Conservation (phyloP, 2,329 filamentous ascomycete species). For the Cytospora piceicola region DNA sequence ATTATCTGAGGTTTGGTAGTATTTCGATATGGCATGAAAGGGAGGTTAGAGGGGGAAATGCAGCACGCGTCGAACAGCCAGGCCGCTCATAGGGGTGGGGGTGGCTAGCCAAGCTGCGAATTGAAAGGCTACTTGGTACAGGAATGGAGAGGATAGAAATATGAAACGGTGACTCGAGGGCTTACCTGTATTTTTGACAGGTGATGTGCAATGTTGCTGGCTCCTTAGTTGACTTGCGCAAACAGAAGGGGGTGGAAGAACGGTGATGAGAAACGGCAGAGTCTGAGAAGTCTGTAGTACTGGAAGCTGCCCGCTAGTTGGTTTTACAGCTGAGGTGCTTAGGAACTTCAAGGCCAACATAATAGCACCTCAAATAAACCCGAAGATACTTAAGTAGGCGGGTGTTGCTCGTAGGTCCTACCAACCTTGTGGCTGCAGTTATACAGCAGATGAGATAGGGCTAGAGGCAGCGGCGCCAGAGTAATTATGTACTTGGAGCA, state of each 20-base stretch:
- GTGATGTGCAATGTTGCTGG: not conserved
- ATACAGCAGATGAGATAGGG: not conserved
- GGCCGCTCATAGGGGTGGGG: not conserved
- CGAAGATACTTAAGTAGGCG: not conserved
- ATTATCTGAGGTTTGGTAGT: not conserved
- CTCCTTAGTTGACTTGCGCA: not conserved
- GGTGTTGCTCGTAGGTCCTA: no score
- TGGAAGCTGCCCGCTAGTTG: not conserved
- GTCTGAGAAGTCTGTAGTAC: not conserved
- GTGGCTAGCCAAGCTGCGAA: not conserved
- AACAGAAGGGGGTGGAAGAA: not conserved
- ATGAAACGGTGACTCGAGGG: not conserved
- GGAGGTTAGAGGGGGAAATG: not conserved
- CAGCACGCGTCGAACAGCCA: no score
- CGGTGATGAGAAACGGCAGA: not conserved
- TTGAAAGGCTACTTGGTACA: accelerated
- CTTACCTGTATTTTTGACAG: not conserved
- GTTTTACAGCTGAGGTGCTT: not conserved
- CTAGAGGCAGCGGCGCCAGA: not conserved
- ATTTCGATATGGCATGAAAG: not conserved
- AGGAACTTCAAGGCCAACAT: not conserved
- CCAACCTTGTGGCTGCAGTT: not conserved
- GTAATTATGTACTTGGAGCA: not conserved
- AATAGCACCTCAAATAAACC: not conserved
- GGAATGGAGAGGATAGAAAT: not conserved